phyloP scores from a whole-genome alignment of 2,329 filamentous ascomycete genomes.

The Cladosporium phlei region DNA sequence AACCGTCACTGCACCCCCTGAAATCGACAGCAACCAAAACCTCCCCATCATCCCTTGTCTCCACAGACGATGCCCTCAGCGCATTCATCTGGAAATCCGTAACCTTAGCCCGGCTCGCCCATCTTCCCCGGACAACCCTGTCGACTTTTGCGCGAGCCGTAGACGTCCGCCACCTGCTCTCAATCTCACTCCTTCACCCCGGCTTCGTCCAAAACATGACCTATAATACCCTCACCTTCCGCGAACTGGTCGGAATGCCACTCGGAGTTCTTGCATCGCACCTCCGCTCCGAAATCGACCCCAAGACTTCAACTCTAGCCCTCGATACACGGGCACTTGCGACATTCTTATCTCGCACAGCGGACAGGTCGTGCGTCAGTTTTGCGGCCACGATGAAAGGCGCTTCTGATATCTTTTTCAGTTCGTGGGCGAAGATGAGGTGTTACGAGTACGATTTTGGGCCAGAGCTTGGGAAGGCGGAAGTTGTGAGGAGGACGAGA shows the following conservation, averaged over 20 bases:
- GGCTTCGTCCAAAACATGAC: conserved; percentile 48
- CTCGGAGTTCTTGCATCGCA: conserved; percentile 33
- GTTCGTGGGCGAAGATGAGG: conserved; percentile 50
- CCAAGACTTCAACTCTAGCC: conserved; percentile 32
- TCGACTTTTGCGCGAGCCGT: conserved; percentile 46
- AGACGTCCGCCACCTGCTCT: conserved; percentile 42
- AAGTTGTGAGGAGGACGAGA: conserved; percentile 44
- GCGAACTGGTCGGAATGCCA: conserved; percentile 28
- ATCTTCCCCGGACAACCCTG: conserved; percentile 23
- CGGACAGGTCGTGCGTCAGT: conserved; percentile 16
- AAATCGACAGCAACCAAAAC: background rate
- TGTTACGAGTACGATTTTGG: conserved; percentile 47
- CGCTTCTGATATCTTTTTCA: conserved; percentile 46
- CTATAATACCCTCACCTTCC: conserved; percentile 33
- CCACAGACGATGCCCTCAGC: conserved; percentile 5
- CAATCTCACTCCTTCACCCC: conserved; percentile 42
- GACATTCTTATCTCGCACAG: conserved; percentile 34
- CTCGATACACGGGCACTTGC: conserved; percentile 39
- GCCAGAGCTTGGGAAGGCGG: conserved; percentile 43
- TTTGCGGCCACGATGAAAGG: conserved; percentile 36
- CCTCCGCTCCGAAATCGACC: conserved; percentile 39
- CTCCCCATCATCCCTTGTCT: background rate
- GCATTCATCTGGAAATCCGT: conserved; percentile 20
- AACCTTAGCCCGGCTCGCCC: conserved; percentile 37
- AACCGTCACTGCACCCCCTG: background rate